Evolutionary conservation across 345 rosid genomes (phyloP).

Genomic region (Noccaea bulbosa): DNA sequence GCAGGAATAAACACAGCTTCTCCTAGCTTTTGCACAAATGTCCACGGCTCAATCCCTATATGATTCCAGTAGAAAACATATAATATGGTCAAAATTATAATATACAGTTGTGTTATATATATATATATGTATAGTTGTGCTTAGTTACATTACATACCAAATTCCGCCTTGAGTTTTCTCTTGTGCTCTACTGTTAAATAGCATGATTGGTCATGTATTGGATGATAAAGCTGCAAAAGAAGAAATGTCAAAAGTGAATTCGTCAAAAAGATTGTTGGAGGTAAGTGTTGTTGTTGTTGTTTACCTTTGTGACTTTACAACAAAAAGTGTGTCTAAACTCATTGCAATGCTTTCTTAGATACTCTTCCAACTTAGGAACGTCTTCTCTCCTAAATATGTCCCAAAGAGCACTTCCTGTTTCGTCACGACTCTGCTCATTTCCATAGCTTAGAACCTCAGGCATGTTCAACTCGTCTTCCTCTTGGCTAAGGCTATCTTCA

Average conservation of each 20-base stretch:
- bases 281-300: background rate
- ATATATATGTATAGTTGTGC: background rate
- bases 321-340: constrained; percentile 83
- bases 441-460: constrained; percentile 14
- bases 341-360: constrained; percentile 62
- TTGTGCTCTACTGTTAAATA: constrained; percentile 76
- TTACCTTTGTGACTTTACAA: constrained; percentile 67
- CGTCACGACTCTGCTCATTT: constrained; percentile 35
- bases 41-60: constrained; percentile 89
- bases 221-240: constrained; percentile 62
- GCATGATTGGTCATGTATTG: constrained; percentile 83
- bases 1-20: constrained; percentile 96
- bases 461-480: constrained; percentile 30
- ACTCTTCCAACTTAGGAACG: constrained; percentile 73
- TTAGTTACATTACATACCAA: constrained; percentile 47
- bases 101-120: background rate
- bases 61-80: constrained; percentile 8
- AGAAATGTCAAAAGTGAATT: background rate
- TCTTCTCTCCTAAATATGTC: constrained; percentile 94
- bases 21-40: constrained; percentile 80
- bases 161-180: constrained; percentile 73
- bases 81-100: background rate
- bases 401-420: constrained; percentile 77
- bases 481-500: constrained; percentile 14
- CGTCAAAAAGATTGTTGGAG: background rate